Percentiles rank a stretch among this genome's conserved stretches.
Evolutionary conservation across 441 rosid species (phyloP).

Genomic region (Croton setiger): DNA sequence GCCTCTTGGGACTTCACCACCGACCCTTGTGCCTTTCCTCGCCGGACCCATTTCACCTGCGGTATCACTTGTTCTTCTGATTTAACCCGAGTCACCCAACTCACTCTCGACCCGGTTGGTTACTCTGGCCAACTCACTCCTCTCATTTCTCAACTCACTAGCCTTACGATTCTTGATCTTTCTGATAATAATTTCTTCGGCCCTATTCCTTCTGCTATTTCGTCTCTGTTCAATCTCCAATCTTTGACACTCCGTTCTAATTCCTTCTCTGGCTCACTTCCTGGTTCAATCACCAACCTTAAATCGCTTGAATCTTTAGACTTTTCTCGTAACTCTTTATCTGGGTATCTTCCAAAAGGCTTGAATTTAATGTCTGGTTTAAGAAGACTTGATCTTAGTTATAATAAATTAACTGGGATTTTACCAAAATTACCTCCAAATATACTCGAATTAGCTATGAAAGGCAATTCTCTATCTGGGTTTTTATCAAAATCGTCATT

Average conservation of each 20-base stretch:
- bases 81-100: conserved; percentile 57
- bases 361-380: conserved; percentile 38
- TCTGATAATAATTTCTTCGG: conserved; percentile 70
- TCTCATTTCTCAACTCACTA: conserved; percentile 49
- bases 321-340: conserved; percentile 56
- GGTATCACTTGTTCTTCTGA: conserved; percentile 67
- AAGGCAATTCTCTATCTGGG: conserved; percentile 65
- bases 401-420: conserved; percentile 60
- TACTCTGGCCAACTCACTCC: conserved; percentile 78
- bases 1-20: conserved; percentile 79
- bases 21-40: conserved; percentile 79
- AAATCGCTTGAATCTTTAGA: conserved; percentile 50
- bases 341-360: conserved; percentile 53
- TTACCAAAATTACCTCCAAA: conserved; percentile 57
- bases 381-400: conserved; percentile 65
- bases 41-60: conserved; percentile 73
- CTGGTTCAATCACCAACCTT: conserved; percentile 40
- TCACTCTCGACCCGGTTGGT: conserved; percentile 81
- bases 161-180: conserved; percentile 58
- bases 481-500: conserved; percentile 42
- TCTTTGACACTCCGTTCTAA: conserved; percentile 56
- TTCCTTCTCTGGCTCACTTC: conserved; percentile 63
- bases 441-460: conserved; percentile 58
- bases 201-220: conserved; percentile 52
- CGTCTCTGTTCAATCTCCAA: conserved; percentile 49